Conservation (phyloP, 371 early-diverging fungal species). For the Gilbertella persicaria region DNA sequence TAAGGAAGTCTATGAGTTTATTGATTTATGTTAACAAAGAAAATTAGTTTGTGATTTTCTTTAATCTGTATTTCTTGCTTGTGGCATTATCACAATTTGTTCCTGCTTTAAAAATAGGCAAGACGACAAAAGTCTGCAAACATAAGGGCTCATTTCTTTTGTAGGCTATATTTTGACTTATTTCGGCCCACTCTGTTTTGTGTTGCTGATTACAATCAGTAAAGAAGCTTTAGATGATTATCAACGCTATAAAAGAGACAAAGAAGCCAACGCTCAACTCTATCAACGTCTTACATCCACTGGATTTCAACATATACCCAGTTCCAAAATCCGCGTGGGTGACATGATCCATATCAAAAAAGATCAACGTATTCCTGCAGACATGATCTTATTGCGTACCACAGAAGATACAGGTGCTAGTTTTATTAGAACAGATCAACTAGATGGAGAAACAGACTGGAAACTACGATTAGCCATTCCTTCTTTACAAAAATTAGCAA, state of each 20-base stretch:
- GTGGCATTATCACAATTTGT: constrained; percentile 95
- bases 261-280: constrained; percentile 90
- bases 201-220: constrained; percentile 89
- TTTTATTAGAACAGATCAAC: constrained; percentile 99
- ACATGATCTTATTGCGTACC: constrained; percentile 89
- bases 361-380: constrained; percentile 94
- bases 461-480: constrained; percentile 91
- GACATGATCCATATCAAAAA: constrained; percentile 91
- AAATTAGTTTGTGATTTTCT: constrained; percentile 90
- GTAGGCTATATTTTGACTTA: constrained; percentile 93
- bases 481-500: constrained; percentile 70
- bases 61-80: constrained; percentile 96
- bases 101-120: constrained; percentile 84
- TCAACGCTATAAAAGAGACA: constrained; percentile 88
- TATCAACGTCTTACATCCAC: constrained; percentile 64
- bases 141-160: background rate
- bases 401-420: constrained; percentile 87
- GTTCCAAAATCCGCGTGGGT: constrained; percentile 90
- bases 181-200: constrained; percentile 95
- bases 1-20: constrained; percentile 21
- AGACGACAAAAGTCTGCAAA: constrained; percentile 3
- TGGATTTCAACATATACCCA: constrained; percentile 73
- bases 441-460: constrained; percentile 99
- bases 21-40: background rate
- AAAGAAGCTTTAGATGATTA: constrained; percentile 98